phyloP scores from a whole-genome alignment of 2,329 filamentous ascomycete genomes.

The Aspergillus latus region DNA sequence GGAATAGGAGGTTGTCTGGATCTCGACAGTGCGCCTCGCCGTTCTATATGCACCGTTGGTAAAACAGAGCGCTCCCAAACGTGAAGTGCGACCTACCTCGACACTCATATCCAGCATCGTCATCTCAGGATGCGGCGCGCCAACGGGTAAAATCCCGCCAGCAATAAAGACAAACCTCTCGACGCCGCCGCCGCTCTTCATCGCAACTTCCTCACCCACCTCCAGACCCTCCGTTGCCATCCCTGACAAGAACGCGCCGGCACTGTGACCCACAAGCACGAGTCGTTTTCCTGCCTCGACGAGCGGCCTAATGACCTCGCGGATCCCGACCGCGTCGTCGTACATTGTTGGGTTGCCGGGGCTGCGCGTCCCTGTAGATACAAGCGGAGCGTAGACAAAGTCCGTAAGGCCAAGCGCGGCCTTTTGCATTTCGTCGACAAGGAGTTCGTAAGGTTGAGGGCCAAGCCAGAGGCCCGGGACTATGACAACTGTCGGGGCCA shows the following conservation, averaged over 20 bases:
- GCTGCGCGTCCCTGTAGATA: constrained; percentile 1
- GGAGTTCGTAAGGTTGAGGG: neutral
- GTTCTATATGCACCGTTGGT: neutral
- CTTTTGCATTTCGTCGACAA: constrained; percentile 4
- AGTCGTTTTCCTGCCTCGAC: neutral
- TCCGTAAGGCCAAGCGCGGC: neutral
- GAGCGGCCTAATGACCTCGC: neutral
- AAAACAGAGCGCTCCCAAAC: neutral
- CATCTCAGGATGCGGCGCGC: neutral
- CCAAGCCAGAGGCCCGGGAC: constrained; percentile 11
- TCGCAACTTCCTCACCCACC: neutral
- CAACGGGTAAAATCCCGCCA: constrained; percentile 2
- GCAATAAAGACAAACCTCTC: constrained; percentile 6
- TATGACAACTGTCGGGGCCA: constrained; percentile 7
- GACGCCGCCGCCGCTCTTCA: neutral
- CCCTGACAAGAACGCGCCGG: neutral
- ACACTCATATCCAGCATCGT: neutral
- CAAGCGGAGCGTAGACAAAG: neutral
- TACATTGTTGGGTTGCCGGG: constrained; percentile 8
- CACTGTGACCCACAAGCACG: constrained; percentile 1
- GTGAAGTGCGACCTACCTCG: neutral
- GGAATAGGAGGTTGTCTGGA: neutral
- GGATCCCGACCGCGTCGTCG: constrained; percentile 3
- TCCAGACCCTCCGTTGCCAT: constrained; percentile 1
- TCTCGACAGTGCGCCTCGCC: neutral